Evolutionary conservation across 305 asterid genomes (phyloP).

Genomic region (Rubia occidens): DNA sequence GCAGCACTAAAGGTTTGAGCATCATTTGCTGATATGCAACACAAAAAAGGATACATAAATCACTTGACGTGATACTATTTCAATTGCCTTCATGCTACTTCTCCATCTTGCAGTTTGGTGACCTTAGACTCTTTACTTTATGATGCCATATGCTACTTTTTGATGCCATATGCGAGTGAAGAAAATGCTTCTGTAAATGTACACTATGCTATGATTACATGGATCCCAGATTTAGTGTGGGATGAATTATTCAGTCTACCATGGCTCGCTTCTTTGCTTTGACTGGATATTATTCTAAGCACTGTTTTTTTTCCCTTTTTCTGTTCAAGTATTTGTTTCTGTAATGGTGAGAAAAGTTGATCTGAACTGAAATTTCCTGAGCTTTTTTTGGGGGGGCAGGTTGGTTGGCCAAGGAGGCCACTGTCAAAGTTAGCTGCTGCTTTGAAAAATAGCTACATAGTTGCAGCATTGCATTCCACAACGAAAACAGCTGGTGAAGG

Average conservation of each 20-base stretch:
- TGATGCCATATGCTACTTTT: not conserved
- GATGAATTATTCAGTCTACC: not conserved
- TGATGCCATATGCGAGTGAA: too few relatives aligned
- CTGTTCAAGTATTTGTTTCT: not conserved
- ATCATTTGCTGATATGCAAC: not conserved
- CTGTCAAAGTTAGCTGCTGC: conserved; percentile 84
- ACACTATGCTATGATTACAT: not conserved
- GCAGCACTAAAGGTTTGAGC: not conserved
- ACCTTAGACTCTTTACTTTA: not conserved
- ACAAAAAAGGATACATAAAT: not conserved
- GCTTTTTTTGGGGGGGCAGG: conserved; percentile 35
- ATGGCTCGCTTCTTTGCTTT: not conserved
- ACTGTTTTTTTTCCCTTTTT: not conserved
- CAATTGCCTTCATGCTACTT: conserved; percentile 1
- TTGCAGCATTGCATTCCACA: conserved; percentile 70
- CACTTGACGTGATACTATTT: not conserved
- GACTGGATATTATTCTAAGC: not conserved
- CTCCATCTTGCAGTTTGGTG: not conserved
- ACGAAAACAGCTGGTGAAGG: conserved; percentile 63
- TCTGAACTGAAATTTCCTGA: not conserved
- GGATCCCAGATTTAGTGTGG: not conserved
- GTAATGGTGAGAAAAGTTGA: not conserved
- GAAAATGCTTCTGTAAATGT: conserved; percentile 1
- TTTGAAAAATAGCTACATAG: conserved; percentile 86
- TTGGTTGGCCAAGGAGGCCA: conserved; percentile 98